Evolutionary conservation across 768 basidiomycete genomes (phyloP).

Genomic region (Boletus bicolor): DNA sequence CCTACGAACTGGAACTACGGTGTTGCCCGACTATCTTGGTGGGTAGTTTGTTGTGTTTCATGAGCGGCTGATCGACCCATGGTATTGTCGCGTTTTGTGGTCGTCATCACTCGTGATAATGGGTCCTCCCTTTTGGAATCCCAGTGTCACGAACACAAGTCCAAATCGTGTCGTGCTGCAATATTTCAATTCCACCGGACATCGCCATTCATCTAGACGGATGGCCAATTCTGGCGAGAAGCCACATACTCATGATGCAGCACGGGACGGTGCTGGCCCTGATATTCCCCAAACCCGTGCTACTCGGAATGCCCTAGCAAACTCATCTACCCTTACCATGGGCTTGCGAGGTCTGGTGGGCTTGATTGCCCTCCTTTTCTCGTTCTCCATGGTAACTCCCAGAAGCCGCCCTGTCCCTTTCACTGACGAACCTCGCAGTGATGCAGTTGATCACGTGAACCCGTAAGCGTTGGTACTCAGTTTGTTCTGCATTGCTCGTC

Average conservation of each 20-base stretch:
- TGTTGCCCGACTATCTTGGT: neutral
- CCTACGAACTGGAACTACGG: too few species aligned
- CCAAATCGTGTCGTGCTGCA: neutral
- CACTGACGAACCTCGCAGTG: slow-evolving; percentile 28
- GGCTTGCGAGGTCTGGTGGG: slow-evolving; percentile 11
- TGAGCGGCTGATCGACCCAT: neutral
- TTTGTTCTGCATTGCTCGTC: neutral
- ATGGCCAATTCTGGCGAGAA: neutral
- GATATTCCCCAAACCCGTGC: neutral
- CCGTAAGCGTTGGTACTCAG: slow-evolving; percentile 33
- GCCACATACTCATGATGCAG: neutral
- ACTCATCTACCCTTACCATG: neutral
- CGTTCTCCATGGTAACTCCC: slow-evolving; percentile 12
- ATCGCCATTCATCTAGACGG: neutral
- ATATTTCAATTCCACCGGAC: neutral
- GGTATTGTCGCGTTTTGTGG: neutral
- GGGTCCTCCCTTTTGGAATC: neutral
- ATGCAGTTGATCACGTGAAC: slow-evolving; percentile 45
- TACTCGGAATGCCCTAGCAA: neutral
- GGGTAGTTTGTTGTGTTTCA: neutral
- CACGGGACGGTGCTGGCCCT: neutral
- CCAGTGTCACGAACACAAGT: neutral
- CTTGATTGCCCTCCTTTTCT: slow-evolving; percentile 15
- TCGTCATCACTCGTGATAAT: neutral
- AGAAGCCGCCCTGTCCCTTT: slow-evolving; percentile 14